Base-by-base conservation (phyloP, 306 rosid species). In the Sphenostylis stenocarpa region DNA sequence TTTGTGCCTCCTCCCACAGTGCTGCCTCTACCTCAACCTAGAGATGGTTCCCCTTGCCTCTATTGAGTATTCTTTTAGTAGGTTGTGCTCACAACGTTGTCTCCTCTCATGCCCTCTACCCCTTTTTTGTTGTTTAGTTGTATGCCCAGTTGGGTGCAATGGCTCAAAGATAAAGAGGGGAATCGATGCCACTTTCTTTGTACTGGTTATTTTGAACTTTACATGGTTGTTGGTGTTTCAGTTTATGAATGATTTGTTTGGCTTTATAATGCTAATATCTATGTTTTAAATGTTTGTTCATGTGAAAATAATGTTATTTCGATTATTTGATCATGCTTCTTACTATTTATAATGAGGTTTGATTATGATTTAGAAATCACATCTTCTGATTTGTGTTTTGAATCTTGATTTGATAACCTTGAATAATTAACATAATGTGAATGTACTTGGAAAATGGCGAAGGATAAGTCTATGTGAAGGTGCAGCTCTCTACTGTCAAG, bases 401-500 rank as follows among this genome's bases (percentile, higher is more conserved):
- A 29, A 16, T 60, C 67, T 16, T 16, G 21, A 29, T 60, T 60
- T 29, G 12, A 60, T 31, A 15, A 60, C 67, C 67, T 29, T 60
- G 67, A 57, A 29, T 72, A 61, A 56, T 36, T 76, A 51, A 43
- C 70, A n/a, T 61, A 47, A 39, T 67, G 56, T 82, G 66, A 48
- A 38, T 14, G 31, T 31, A 62, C 28, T 9, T 51, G 29, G 51
- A 20, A 38, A 72, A 64, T 52, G 51, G 44, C 31, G 15, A 64
- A 64, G 60, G 66, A 16, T 52, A 80, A 64, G 31, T 39, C 36
- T 73, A 43, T 56, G 48, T 53, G 23, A 38, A 71, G 72, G 79
- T 33, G 69, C 44, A 57, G 23, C 74, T 64, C 51, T 41, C 12
- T 20, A 19, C 74, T 52, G 43, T 43, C 23, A 43, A 20, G 34